Percentiles rank a stretch among this genome's conserved stretches.
Conservation (phyloP, 768 basidiomycete species). For the Mrakia hoshinonis region DNA sequence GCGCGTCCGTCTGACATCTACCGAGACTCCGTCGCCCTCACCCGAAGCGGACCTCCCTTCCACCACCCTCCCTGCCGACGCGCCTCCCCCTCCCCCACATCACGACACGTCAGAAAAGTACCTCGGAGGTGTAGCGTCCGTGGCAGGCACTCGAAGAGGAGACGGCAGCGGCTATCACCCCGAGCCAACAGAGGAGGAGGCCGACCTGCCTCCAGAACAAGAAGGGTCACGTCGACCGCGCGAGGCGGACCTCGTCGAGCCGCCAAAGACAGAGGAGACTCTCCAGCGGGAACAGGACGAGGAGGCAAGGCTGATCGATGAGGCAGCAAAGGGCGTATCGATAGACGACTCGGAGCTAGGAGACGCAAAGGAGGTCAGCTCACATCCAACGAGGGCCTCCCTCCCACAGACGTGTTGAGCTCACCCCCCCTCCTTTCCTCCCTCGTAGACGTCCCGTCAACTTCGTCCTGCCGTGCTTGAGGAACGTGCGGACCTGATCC, state of each 20-base stretch:
- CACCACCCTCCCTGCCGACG: background rate
- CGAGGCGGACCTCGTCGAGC: background rate
- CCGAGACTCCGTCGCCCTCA: constrained; percentile 8
- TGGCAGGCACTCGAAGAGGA: constrained; percentile 25
- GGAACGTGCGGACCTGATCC: constrained; percentile 70
- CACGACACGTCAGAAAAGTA: constrained; percentile 8
- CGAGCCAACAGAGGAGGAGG: background rate
- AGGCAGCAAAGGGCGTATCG: constrained; percentile 50
- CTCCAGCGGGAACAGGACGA: constrained; percentile 33
- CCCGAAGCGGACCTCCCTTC: background rate
- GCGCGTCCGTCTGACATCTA: constrained; percentile 6
- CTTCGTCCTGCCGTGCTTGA: constrained; percentile 76
- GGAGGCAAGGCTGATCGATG: constrained; percentile 36
- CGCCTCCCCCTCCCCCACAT: background rate
- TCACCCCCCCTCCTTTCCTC: constrained; percentile 33
- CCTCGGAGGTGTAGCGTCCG: background rate
- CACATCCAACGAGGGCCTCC: background rate
- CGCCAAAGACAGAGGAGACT: constrained; percentile 47
- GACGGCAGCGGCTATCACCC: constrained; percentile 13
- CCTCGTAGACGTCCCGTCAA: constrained; percentile 40
- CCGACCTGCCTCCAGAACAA: background rate
- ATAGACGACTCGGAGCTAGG: constrained; percentile 39
- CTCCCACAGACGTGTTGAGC: constrained; percentile 47
- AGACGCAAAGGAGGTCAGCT: constrained; percentile 37
- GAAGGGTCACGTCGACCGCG: constrained; percentile 10